Percentiles rank a stretch among this genome's conserved stretches.
Conservation (phyloP, 2,329 filamentous ascomycete genomes). For the Alternaria angustiovoidea region DNA sequence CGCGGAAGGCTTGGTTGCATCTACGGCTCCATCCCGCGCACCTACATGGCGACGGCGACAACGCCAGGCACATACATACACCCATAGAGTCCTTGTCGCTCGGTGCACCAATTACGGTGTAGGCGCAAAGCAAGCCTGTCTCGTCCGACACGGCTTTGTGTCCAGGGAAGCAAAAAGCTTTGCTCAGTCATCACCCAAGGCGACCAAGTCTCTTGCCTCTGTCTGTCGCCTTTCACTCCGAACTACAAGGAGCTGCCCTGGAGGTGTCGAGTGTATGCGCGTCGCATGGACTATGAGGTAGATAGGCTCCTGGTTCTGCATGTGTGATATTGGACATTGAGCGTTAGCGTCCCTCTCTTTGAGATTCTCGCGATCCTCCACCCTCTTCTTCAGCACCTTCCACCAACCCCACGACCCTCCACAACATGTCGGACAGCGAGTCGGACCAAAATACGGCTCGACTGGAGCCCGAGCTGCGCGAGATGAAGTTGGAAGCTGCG, state of each 20-base stretch:
- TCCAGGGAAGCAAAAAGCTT: conserved; percentile 20
- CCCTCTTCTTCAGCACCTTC: conserved; percentile 18
- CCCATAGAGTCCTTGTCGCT: conserved; percentile 8
- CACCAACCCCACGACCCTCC: conserved; percentile 22
- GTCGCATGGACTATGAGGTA: conserved; percentile 31
- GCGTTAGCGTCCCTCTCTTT: conserved; percentile 26
- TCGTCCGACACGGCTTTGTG: conserved; percentile 5
- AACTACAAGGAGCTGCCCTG: background rate
- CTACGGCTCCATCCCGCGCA: conserved; percentile 18
- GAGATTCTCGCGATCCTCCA: conserved; percentile 15
- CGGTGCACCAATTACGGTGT: conserved; percentile 18
- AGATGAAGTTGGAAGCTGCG: conserved; percentile 56
- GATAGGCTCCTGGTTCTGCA: conserved; percentile 36
- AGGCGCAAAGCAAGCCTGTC: conserved; percentile 22
- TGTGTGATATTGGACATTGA: conserved; percentile 26
- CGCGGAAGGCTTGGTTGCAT: conserved; percentile 15
- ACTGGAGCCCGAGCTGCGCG: conserved; percentile 55
- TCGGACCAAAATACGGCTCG: conserved; percentile 45
- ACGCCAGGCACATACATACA: conserved; percentile 14
- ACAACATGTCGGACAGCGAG: conserved; percentile 52
- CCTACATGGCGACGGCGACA: conserved; percentile 28
- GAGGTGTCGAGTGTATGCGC: conserved; percentile 14
- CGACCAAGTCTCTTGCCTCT: conserved; percentile 1
- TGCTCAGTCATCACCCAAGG: conserved; percentile 11
- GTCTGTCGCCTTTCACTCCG: conserved; percentile 3